Evolutionary conservation across 1,139 yeast genomes (phyloP).

Genomic region (Hansenula lynferdii): DNA sequence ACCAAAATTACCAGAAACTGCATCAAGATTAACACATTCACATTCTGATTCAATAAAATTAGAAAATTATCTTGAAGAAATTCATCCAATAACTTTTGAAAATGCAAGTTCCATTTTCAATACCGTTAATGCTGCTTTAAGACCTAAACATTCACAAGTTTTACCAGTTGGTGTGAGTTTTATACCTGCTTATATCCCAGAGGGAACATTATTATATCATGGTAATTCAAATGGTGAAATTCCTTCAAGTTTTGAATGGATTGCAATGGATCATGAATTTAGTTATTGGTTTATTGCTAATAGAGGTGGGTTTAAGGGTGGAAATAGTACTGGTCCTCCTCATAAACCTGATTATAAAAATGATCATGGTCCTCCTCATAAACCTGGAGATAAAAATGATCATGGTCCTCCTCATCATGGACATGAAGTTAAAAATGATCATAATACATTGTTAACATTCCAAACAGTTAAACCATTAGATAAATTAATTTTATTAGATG

Average conservation of each 20-base stretch:
- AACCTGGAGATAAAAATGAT: slow-evolving; percentile 1
- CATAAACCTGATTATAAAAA: too few species aligned
- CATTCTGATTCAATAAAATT: too few species aligned
- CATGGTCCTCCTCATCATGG: too few species aligned
- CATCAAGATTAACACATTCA: background rate
- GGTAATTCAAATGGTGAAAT: slow-evolving; percentile 31
- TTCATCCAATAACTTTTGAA: slow-evolving; percentile 31
- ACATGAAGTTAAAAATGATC: slow-evolving; percentile 6
- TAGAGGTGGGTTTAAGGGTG: slow-evolving; percentile 13
- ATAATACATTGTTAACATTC: slow-evolving; percentile 35
- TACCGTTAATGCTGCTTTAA: slow-evolving; percentile 43
- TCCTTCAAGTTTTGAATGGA: slow-evolving; percentile 48
- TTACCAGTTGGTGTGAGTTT: slow-evolving; percentile 50
- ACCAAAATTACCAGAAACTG: too few species aligned
- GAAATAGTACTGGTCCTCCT: slow-evolving; percentile 3
- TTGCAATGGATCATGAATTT: slow-evolving; percentile 54
- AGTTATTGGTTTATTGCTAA: slow-evolving; percentile 39
- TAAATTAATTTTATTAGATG: slow-evolving; percentile 45
- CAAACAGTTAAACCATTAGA: slow-evolving; percentile 38
- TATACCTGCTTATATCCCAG: slow-evolving; percentile 51
- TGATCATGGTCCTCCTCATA: background rate
- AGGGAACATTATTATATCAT: slow-evolving; percentile 50
- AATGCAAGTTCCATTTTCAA: slow-evolving; percentile 53
- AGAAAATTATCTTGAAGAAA: slow-evolving; percentile 15
- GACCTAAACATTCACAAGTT: slow-evolving; percentile 43